phyloP scores from a whole-genome alignment of 805 yeast species.

The Henningerozyma blattae region DNA sequence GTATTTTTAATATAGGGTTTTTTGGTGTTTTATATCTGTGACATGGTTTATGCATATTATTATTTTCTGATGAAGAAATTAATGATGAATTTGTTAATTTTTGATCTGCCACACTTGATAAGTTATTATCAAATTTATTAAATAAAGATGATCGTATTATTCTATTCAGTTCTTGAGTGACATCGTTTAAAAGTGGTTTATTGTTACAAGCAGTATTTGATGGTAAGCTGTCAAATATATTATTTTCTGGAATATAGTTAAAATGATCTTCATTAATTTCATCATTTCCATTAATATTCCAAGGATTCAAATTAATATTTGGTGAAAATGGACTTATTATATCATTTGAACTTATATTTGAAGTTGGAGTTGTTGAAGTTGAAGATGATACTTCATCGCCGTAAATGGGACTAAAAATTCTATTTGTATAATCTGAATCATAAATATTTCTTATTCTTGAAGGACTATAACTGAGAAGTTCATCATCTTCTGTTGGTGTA shows the following conservation, averaged over 20 bases:
- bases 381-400: too few species aligned
- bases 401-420: not conserved
- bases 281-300: too few species aligned
- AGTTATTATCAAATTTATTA: too few species aligned
- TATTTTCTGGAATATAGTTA: too few species aligned
- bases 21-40: conserved; percentile 11
- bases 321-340: too few species aligned
- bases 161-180: conserved; percentile 7
- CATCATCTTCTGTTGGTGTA: not conserved
- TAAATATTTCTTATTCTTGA: not conserved
- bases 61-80: not conserved
- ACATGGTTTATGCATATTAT: conserved; percentile 5
- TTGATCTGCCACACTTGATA: not conserved
- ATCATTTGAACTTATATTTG: too few species aligned
- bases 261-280: too few species aligned
- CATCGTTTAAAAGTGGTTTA: not conserved
- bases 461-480: not conserved
- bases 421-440: not conserved
- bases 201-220: too few species aligned
- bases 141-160: conserved; percentile 8
- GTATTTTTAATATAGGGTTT: conserved; percentile 13
- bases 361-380: too few species aligned
- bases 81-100: not conserved
- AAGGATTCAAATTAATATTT: too few species aligned
- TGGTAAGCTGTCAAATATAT: too few species aligned